Evolutionary conservation across 768 basidiomycete species (phyloP).

Genomic region (Suillus subalutaceus): DNA sequence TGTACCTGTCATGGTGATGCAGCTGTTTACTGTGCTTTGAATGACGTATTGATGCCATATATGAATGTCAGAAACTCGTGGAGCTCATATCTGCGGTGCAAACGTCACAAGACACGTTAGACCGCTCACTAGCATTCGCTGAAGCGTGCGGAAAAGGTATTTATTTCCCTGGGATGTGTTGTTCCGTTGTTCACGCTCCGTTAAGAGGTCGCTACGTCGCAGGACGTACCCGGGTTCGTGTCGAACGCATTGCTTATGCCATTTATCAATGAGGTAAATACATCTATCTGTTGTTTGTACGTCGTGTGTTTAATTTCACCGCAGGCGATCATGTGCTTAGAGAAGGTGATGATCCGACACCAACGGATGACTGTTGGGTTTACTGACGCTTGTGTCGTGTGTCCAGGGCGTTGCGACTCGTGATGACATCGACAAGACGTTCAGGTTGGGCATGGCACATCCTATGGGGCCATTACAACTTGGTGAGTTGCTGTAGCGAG

Average conservation of each 20-base stretch:
- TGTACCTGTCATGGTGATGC: constrained; percentile 88
- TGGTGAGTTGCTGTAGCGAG: constrained; percentile 42
- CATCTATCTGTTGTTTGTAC: constrained; percentile 35
- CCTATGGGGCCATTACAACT: constrained; percentile 94
- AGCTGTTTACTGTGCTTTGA: background rate
- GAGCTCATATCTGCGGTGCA: constrained; percentile 93
- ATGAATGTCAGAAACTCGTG: constrained; percentile 72
- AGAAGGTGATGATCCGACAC: constrained; percentile 57
- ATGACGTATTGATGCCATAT: background rate
- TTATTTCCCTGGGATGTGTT: background rate
- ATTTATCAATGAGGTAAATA: constrained; percentile 80
- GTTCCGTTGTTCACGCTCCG: background rate
- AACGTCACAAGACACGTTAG: constrained; percentile 77
- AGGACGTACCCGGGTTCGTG: constrained; percentile 95
- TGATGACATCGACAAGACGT: constrained; percentile 94
- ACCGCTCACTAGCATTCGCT: constrained; percentile 80
- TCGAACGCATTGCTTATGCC: constrained; percentile 96
- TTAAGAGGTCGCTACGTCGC: constrained; percentile 86
- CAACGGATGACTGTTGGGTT: background rate
- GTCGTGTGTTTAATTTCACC: background rate
- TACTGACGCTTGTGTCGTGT: background rate
- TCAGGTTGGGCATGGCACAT: constrained; percentile 92
- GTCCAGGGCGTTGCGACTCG: constrained; percentile 85
- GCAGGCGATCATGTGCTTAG: constrained; percentile 89
- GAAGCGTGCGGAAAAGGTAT: constrained; percentile 87